Evolutionary conservation across 192 early-diverging fungal species (phyloP), one percentile per base, ranked within the genome.

Genomic region (Backusella macrospora): DNA sequence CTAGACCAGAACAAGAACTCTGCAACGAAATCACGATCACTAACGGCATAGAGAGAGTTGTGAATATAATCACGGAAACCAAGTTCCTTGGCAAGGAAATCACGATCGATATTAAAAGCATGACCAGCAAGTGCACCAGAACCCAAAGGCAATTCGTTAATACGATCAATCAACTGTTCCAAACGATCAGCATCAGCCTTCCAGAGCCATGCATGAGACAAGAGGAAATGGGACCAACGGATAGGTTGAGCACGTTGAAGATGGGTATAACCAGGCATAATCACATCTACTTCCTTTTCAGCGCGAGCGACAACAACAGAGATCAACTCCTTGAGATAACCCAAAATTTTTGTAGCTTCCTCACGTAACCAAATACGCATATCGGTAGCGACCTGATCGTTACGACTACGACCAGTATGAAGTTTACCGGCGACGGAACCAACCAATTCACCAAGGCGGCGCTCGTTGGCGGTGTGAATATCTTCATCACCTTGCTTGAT

Each of bases 201-300:
- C 88, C 92, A 96, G 71, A 82, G 85, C 90, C 93, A 98, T 9
- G 96, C 98, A 81, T 98, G 93, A 68, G 90, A 87, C 39, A 99
- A 80, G 47, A 99, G 85, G 62, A 91, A 90, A 73, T 99, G 98
- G 29, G 90, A 92, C 98, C 98, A 99, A 44, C 96, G 92, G 72
- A 99, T 98, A 7, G 98, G 98, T 86, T 99, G 98, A 6, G 96
- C 98, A 18, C 96, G 86, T 90, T 96, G 98, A 77, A 99, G 75
- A 80, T 99, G 98, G n/a, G 98, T 99, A 86, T 98, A 99, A 0
- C 98, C 98, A 44, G 98, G 98, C 95, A 99, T 97, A 67, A 99
- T 75, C n/a, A 96, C 90, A 80, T 98, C 93, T 12, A 98, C 87
- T 75, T 99, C 98, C 39, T 74, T 77, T 70, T 93, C 89, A 6